These are phyloP conservation scores for Colletotrichum euphorbiae DNA, from an alignment of 2,329 filamentous ascomycete species.

Conservation along the genomic window DNA sequence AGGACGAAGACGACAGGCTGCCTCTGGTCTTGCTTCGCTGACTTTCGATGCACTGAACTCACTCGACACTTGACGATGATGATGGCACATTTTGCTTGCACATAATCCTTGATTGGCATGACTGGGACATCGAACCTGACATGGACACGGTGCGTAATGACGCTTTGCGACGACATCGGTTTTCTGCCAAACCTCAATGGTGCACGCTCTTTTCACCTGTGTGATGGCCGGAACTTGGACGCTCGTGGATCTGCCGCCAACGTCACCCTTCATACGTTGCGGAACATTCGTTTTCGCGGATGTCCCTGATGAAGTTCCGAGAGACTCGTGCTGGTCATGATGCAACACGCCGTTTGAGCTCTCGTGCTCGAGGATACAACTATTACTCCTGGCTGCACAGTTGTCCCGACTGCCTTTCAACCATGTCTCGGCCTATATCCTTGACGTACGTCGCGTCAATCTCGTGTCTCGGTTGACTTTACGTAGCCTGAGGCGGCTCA, in stretches of 20 bases:
- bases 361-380: slow-evolving; percentile 10
- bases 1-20: slow-evolving; percentile 20
- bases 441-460: background rate
- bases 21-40: slow-evolving; percentile 30
- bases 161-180: slow-evolving; percentile 28
- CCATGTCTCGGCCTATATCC: background rate
- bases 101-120: slow-evolving; percentile 39
- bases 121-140: slow-evolving; percentile 30
- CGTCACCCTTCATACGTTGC: background rate
- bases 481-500: slow-evolving; percentile 13
- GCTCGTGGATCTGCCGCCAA: background rate
- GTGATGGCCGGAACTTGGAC: slow-evolving; percentile 28
- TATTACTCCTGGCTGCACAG: slow-evolving; percentile 39
- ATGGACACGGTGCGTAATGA: slow-evolving; percentile 37
- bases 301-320: slow-evolving; percentile 25
- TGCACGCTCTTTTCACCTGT: slow-evolving; percentile 31
- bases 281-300: slow-evolving; percentile 11
- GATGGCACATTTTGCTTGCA: slow-evolving; percentile 38
- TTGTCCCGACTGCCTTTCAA: slow-evolving; percentile 41
- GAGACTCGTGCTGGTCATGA: slow-evolving; percentile 17
- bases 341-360: slow-evolving; percentile 12
- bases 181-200: slow-evolving; percentile 31
- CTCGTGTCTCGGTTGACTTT: slow-evolving; percentile 8
- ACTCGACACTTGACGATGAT: slow-evolving; percentile 38
- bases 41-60: slow-evolving; percentile 36